Conservation (phyloP, 192 early-diverging fungal genomes). For the Coemansia sp. region DNA sequence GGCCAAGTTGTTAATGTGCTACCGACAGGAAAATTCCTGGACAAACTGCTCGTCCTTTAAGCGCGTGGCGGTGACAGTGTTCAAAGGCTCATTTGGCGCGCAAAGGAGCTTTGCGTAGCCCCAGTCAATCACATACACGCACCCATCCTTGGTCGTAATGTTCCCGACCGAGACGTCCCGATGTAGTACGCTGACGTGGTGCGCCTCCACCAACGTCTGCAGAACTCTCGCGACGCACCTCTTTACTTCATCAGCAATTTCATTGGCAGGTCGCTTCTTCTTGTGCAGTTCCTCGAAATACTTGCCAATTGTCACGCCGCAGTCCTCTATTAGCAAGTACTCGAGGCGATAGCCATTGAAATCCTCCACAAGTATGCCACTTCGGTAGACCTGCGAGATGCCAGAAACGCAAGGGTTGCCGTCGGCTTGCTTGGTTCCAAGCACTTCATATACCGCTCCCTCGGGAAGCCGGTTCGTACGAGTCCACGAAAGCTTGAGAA, state of each 20-base stretch:
- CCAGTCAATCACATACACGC: conserved; percentile 17
- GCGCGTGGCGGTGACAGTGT: not conserved
- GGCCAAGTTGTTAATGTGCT: not conserved
- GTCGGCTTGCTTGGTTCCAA: not conserved
- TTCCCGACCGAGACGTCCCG: conserved; percentile 21
- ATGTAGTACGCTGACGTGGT: not conserved
- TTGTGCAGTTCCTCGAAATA: not conserved
- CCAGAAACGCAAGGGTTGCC: not conserved
- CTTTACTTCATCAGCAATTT: not conserved
- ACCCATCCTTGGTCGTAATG: conserved; percentile 3
- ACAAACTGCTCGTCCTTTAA: not conserved
- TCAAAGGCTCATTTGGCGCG: not conserved
- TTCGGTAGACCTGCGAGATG: not conserved
- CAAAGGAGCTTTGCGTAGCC: conserved; percentile 12
- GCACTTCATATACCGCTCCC: conserved; percentile 17
- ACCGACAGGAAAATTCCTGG: too few species aligned
- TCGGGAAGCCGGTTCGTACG: conserved; percentile 8
- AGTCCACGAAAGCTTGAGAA: conserved; percentile 17
- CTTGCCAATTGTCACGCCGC: not conserved
- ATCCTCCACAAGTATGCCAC: not conserved
- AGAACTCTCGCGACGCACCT: not conserved
- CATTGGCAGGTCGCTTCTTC: not conserved
- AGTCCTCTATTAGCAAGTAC: conserved; percentile 18
- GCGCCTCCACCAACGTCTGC: not conserved
- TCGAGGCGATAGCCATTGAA: conserved; percentile 8